Evolutionary conservation across 768 basidiomycete genomes (phyloP), one percentile per base, ranked within the genome.

Genomic region (Leccinum rimulosum): DNA sequence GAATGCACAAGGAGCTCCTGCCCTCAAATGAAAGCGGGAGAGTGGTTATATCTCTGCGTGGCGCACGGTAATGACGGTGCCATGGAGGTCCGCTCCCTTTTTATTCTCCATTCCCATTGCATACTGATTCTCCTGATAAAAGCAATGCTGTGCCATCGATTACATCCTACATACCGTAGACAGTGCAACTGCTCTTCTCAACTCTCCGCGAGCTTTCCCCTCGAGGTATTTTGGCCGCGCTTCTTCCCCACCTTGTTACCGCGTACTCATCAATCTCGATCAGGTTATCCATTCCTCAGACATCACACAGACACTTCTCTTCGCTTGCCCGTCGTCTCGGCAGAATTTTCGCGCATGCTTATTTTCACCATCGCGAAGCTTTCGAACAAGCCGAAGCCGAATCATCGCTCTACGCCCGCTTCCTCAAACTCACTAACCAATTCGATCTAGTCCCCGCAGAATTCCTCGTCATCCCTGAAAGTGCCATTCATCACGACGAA

Each of bases 21-120:
- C 78, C 93, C 95, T 1, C 89, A 96, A 75, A 99, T 99, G 96
- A 95, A 95, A 73, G 95, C 95, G n/a, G 93, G 92, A 56, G 93
- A 98, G 78, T 98, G 96, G 96, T 80, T 93, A 30, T 98, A 97
- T 74, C 77, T 98, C 6, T 98, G 96, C 65, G 94, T 95, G 40
- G 95, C 94, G 0, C 95, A 98, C 73, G 93, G 92, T 22, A 91
- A 87, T 67, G 91, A 91, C 58, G 88, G 88, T 10, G 84, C 87
- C 52, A 89, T 91, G 85, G 92, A 93, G 84, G 91, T 91, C 65
- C 50, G 82, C 53, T 54, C 45, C 25, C 10, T 36, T 4, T 40
- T 30, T 3, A 17, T 62, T 51, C 61, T 43, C 43, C 11, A 48
- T 48, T n/a, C 17, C 15, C 28, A 40, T 45, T 52, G n/a, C 57